Base-by-base conservation (phyloP, 352 stramenopile genomes). In the Pythium oligandrum region DNA sequence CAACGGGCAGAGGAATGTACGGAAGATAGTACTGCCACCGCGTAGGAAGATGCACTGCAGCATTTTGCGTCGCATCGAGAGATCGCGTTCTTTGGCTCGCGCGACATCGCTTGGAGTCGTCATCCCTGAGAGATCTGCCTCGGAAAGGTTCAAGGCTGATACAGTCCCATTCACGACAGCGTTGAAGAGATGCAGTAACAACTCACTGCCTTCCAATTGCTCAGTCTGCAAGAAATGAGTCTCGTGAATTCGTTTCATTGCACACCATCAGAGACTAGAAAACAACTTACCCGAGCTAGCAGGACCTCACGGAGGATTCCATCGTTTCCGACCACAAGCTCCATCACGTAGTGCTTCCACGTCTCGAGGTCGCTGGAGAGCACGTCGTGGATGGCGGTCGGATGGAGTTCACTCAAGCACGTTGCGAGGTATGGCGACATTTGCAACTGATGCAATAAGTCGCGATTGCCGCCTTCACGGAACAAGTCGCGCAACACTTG, bases 301-400 rank as follows among this genome's bases (percentile, higher is more conserved):
- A 91, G 40, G 30, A 64, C 73, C 17, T 89, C 78, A 12, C 68
- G 60, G 12, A 91, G 54, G 34, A 91, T 66, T 36, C 46, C 44
- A n/a, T 88, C 75, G 50, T 83, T 73, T 0, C 69, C 70, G 8
- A 70, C 53, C 10, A 81, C 70, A 1, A 72, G 64, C 38, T 91
- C 73, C 2, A 89, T 68, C 43, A 91, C 86, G 49, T 78, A 91
- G 31, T 78, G 70, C 8, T 61, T 61, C 80, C 80, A 91, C 1
- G 70, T 71, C 30, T 84, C 75, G 5, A 87, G 45, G 50, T 91
- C 75, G 3, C 66, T 71, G 11, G 71, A 54, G 33, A 91, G 71
- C n/a, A 91, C 64, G 43, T 88, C 79, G 40, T 86, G 73, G 6
- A 91, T 56, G 35, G 66, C 70, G 3, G 64, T 80, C 33, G 75